A percentile compares a stretch with the other conserved stretches of the same genome.
These are phyloP conservation scores for Cutaneotrichosporon sp. DNA, from an alignment of 1,284 basidiomycete genomes.

Conservation along the genomic window DNA sequence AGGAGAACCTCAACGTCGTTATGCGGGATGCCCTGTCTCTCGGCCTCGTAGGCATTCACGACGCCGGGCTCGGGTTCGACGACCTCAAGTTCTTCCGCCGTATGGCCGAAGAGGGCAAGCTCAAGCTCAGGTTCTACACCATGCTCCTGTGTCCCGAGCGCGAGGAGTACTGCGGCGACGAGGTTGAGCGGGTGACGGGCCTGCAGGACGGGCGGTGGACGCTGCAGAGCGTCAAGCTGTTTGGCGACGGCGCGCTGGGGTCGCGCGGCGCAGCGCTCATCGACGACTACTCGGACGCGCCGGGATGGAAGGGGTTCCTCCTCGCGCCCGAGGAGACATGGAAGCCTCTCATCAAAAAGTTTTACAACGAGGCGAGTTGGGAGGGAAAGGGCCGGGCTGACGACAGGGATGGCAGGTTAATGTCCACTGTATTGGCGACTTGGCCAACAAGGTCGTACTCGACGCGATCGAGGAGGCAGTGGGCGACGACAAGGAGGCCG, in stretches of 20 bases:
- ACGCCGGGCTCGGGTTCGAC: slow-evolving; percentile 59
- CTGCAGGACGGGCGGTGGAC: slow-evolving; percentile 56
- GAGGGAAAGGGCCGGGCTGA: neutral
- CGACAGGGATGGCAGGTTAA: slow-evolving; percentile 48
- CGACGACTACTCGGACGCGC: slow-evolving; percentile 75
- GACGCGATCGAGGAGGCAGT: slow-evolving; percentile 70
- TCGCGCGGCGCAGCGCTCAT: slow-evolving; percentile 85
- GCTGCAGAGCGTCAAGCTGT: slow-evolving; percentile 74
- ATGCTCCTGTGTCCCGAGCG: slow-evolving; percentile 58
- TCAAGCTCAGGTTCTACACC: slow-evolving; percentile 69
- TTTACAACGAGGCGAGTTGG: slow-evolving; percentile 52
- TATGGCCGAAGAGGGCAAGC: slow-evolving; percentile 57
- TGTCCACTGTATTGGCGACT: slow-evolving; percentile 86
- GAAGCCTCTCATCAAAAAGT: slow-evolving; percentile 56
- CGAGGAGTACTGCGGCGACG: slow-evolving; percentile 61
- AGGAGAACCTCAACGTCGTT: slow-evolving; percentile 59
- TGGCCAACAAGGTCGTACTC: slow-evolving; percentile 73
- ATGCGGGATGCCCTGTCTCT: slow-evolving; percentile 63
- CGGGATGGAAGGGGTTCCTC: slow-evolving; percentile 65
- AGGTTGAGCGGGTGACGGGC: slow-evolving; percentile 55
- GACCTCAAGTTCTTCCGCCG: slow-evolving; percentile 66
- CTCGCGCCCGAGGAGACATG: slow-evolving; percentile 56
- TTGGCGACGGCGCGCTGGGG: slow-evolving; percentile 73
- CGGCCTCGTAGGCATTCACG: slow-evolving; percentile 78
- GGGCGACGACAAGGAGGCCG: slow-evolving; percentile 31